Evolutionary conservation across 495 filamentous ascomycete genomes (phyloP), one percentile per base, ranked within the genome.

Genomic region (Penicillium canescens): DNA sequence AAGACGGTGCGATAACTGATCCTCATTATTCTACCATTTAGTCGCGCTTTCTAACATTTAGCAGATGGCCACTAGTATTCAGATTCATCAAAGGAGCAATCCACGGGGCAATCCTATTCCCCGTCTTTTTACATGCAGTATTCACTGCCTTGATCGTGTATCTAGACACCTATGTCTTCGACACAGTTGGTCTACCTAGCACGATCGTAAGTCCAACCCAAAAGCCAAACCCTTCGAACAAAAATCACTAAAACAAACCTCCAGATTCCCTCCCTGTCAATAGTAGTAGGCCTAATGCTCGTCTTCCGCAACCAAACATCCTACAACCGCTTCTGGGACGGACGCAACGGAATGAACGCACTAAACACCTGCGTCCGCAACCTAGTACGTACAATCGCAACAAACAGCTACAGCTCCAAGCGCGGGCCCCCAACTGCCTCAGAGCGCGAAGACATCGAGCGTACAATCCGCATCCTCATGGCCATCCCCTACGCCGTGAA

Each of bases 281-380:
- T 91, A 54, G 88, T 91, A 45, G 87, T 91, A 21, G 88, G 88
- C 63, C 63, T 91, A 14, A 90, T 91, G 85, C 86, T 91, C 33
- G 88, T 91, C 39, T 90, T 90, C 75, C 82, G 88, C 12, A 90
- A 91, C 56, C 75, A 80, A 57, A 87, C 85, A 34, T 83, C 78
- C 50, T 89, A 88, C 69, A 87, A 87, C 52, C 76, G 86, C 3
- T 89, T 88, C 70, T 89, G 86, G 86, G 82, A 84, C 28, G 86
- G 86, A 14, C 80, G 84, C 31, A 84, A 82, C 46, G 72, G 79
- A 21, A 74, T 88, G 48, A 82, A 76, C 21, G 73, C 76, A 0
- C 72, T 88, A 39, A 77, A 76, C 48, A 86, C 85, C 26, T 75
- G 70, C 33, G 74, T 88, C 16, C 82, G 86, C 41, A 88, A 89